Evolutionary conservation across 345 rosid genomes (phyloP).

Genomic region (Reutealis trisperma): DNA sequence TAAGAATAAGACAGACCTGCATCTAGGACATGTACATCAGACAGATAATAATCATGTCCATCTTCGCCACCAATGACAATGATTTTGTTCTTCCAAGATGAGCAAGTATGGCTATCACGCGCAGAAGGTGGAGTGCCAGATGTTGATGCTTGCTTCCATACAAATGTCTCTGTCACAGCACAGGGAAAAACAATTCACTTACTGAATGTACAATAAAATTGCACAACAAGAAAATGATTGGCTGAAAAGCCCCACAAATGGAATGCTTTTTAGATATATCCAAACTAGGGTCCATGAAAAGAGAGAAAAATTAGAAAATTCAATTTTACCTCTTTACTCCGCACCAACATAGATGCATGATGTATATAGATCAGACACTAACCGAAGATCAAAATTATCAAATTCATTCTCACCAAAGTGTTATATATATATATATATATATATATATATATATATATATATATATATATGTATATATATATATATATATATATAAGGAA

Average conservation of each 20-base stretch:
- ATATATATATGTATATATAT: too few relatives aligned
- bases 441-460: neutral
- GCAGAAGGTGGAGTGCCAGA: slow-evolving; percentile 86
- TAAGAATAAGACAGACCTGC: slow-evolving; percentile 55
- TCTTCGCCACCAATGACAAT: slow-evolving; percentile 97
- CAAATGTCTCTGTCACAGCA: slow-evolving; percentile 71
- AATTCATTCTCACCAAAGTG: neutral
- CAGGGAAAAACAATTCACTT: slow-evolving; percentile 6
- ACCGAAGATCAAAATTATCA: neutral
- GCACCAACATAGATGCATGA: neutral
- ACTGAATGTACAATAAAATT: neutral
- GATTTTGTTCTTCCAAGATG: slow-evolving; percentile 87
- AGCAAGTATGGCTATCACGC: slow-evolving; percentile 95
- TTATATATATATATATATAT: too few relatives aligned
- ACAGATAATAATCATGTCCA: slow-evolving; percentile 84
- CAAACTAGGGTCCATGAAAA: neutral
- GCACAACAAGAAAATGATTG: neutral
- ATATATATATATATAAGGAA: neutral
- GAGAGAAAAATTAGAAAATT: neutral
- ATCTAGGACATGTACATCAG: slow-evolving; percentile 94
- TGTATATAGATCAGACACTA: neutral
- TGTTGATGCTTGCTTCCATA: slow-evolving; percentile 79
- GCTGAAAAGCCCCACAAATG: neutral
- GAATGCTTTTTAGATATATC: neutral
- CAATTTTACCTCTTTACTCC: neutral